Evolutionary conservation across 805 yeast genomes (phyloP).

Genomic region (Cyberlindnera subsufficiens): DNA sequence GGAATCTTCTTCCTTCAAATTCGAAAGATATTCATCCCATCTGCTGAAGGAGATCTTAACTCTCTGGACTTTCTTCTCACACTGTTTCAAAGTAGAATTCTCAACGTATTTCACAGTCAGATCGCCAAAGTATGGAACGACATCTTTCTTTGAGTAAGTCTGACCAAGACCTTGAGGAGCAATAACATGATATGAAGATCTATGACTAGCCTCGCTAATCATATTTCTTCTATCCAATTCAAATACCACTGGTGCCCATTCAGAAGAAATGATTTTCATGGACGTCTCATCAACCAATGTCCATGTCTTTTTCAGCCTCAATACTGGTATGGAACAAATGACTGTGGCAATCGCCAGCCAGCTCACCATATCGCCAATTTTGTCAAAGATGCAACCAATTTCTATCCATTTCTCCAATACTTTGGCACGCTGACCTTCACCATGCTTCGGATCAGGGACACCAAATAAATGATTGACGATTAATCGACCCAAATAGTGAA

Average conservation of each 20-base stretch:
- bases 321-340: conserved; percentile 74
- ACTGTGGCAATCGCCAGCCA: conserved; percentile 89
- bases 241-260: conserved; percentile 91
- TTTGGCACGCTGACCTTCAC: conserved; percentile 48
- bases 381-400: conserved; percentile 71
- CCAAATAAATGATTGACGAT: conserved; percentile 64
- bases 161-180: conserved; percentile 87
- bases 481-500: conserved; percentile 75
- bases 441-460: conserved; percentile 28
- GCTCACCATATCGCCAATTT: conserved; percentile 85
- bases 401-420: conserved; percentile 79
- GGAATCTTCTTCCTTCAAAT: conserved; percentile 37
- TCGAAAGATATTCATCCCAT: conserved; percentile 70
- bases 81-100: conserved; percentile 41
- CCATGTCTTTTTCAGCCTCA: conserved; percentile 76
- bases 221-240: conserved; percentile 77
- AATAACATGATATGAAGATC: conserved; percentile 63
- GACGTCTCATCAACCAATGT: conserved; percentile 53
- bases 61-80: conserved; percentile 61
- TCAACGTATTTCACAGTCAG: conserved; percentile 42
- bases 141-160: conserved; percentile 66
- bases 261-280: conserved; percentile 58
- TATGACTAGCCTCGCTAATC: conserved; percentile 47
- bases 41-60: conserved; percentile 68
- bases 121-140: conserved; percentile 90